phyloP scores from a whole-genome alignment of 2,329 filamentous ascomycete genomes.

The Metarhizium humberi region DNA sequence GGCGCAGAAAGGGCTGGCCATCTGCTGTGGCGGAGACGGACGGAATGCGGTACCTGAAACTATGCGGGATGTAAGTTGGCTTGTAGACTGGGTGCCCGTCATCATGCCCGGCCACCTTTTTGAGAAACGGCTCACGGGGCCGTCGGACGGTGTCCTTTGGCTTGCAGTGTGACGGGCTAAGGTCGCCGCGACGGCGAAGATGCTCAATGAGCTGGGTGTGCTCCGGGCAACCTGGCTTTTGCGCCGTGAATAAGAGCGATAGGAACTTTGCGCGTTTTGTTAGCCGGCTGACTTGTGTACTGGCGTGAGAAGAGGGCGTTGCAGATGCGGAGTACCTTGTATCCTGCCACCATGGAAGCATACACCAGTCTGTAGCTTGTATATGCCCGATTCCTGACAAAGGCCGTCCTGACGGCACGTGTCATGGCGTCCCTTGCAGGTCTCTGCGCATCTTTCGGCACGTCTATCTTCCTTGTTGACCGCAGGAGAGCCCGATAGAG shows the following conservation, averaged over 20 bases:
- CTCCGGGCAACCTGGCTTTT: slow-evolving; percentile 27
- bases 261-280: slow-evolving; percentile 23
- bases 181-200: slow-evolving; percentile 22
- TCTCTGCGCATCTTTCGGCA: slow-evolving; percentile 34
- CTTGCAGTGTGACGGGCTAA: slow-evolving; percentile 8
- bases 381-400: slow-evolving; percentile 49
- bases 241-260: slow-evolving; percentile 28
- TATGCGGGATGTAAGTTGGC: slow-evolving; percentile 30
- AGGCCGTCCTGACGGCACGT: slow-evolving; percentile 51
- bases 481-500: slow-evolving; percentile 63
- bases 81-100: slow-evolving; percentile 36
- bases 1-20: slow-evolving; percentile 54
- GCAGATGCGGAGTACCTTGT: slow-evolving; percentile 39
- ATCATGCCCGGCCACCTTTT: slow-evolving; percentile 22
- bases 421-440: slow-evolving; percentile 14
- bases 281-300: not conserved
- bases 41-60: slow-evolving; percentile 38
- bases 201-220: slow-evolving; percentile 31
- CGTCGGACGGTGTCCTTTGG: slow-evolving; percentile 9
- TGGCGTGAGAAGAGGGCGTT: not conserved
- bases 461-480: slow-evolving; percentile 41
- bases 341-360: slow-evolving; percentile 56
- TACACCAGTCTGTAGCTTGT: slow-evolving; percentile 51
- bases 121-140: slow-evolving; percentile 20
- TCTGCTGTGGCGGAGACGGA: slow-evolving; percentile 41